Base-by-base conservation (phyloP, 2,329 filamentous ascomycete species). In the Fonsecaea monophora region DNA sequence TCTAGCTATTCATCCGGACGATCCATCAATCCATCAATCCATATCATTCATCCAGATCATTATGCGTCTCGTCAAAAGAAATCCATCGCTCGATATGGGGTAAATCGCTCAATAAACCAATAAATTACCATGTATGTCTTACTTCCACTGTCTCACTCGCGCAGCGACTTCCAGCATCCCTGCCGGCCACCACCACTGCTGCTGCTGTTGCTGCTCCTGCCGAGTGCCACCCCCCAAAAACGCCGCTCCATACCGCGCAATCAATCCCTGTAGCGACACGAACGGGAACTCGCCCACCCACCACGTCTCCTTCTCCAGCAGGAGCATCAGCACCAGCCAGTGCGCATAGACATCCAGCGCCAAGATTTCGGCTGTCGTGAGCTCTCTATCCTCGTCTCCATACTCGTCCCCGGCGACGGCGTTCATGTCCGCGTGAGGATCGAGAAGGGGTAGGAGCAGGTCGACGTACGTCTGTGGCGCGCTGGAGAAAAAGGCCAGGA, bases 281-380 rank as follows among this genome's bases (percentile, higher is more conserved):
- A 50, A 50, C 45, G 45, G 45, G 9, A 50, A 50, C 0, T 50
- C 45, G 45, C 45, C 45, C 7, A 50, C 45, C 45, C 45, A 50
- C 45, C 45, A 50, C 45, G 18, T 21, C 45, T 50, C 45, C 18
- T 50, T 50, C 45, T 50, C 45, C 45, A 50, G 4, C 45, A 50
- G 18, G 7, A 50, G 45, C 45, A 50, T 50, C 45, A 50, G 7
- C 7, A 25, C 18, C 18, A 50, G 45, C 45, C 45, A 50, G 9
- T 50, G 45, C 6, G 45, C 45, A 9, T 50, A 50, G 18, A 50
- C 45, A 10, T 50, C 45, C 18, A 50, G n/a, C 2, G 45, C 45
- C 18, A 50, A 21, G 18, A 50, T 9, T 12, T 50, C 45, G 18
- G 45, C 45, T 2, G 45, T 10, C 4, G 45, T 25, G 6, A 50